Base-by-base conservation (phyloP, 164 flowering plant species). In the Saururus chinensis region DNA sequence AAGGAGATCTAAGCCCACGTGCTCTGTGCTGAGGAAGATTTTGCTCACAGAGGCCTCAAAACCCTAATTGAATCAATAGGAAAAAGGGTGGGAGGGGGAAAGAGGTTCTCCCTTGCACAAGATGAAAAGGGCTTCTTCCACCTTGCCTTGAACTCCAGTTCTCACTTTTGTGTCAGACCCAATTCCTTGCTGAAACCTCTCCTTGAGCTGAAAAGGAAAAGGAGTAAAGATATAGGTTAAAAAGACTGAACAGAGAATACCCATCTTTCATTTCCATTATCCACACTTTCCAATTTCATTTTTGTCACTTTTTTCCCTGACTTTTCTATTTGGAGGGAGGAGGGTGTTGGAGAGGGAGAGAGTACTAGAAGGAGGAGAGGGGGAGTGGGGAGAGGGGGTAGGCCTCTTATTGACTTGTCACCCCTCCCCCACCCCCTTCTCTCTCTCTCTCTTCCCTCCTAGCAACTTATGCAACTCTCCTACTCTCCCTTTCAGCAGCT, bases 1-100 rank as follows among this genome's bases (percentile, higher is more conserved):
- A 76, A 67, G 77, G 69, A 75, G 75, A 81, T 78, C 74, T 53
- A 77, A 61, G 63, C 64, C 70, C 89, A 81, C 88, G 89, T 86
- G 89, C 74, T 24, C 40, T 25, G 62, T 20, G n/a, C 40, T 19
- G 66, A 40, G 56, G 20, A 42, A 53, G 61, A 65, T 68, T 61
- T 64, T 53, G 66, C 59, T 75, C 72, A 71, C 73, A 72, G 70
- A 66, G 73, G 64, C 70, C 53, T 17, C 59, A 62, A 70, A 75
- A 53, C 70, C 67, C 69, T 63, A 64, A 64, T 65, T 57, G 63
- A 70, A 66, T 66, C 69, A 41, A 13, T 41, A 13, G 45, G 12
- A 13, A 41, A 41, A n/a, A n/a, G n/a, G n/a, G n/a, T n/a, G n/a
- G 45, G 45, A 41, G 12, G 45, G 45, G 45, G 45, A 41, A 41